Evolutionary conservation across 1,284 basidiomycete species (phyloP), one percentile per base, ranked within the genome.

Genomic region (Rhodotorula mucilaginosa): DNA sequence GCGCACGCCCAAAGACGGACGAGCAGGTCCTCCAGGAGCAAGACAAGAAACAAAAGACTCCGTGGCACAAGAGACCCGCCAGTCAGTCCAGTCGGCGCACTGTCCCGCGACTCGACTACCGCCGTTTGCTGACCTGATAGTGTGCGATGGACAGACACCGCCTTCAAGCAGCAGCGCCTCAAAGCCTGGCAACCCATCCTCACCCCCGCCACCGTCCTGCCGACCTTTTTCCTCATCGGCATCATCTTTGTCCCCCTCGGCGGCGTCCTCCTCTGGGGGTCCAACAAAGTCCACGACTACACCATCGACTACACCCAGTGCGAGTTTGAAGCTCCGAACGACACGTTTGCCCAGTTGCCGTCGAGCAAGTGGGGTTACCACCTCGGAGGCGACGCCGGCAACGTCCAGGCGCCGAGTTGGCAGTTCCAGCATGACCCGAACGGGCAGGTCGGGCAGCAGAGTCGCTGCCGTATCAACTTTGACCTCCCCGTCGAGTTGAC

Each of bases 171-270:
- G 82, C 97, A 99, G 83, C 91, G 97, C 69, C 87, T 99, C 80
- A 98, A 63, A 57, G 97, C 97, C 79, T 99, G 97, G 97, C 97
- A 99, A 85, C 97, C 97, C 26, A 97, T 99, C 80, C 86, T 99
- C 57, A 98, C 96, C 0, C 97, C 97, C 5, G 93, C 93, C 82
- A 96, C 94, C 1, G 97, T 99, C 21, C 86, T 99, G 18, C 97
- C 97, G 8, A 96, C 94, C 2, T 87, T 99, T 65, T 97, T 99
- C 83, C 88, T 97, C 79, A 88, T 98, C 78, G 96, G 92, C 62
- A 85, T 98, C 78, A 83, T 98, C 78, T 99, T 99, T 80, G 95
- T 93, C 1, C 95, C 95, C 68, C 95, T 99, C 78, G 97, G 96
- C 29, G 97, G 89, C 63, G 86, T 99, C 87, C 65, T 79, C 39